Base-by-base conservation (phyloP, 1,139 yeast species). In the Scheffersomyces illinoinensis region DNA sequence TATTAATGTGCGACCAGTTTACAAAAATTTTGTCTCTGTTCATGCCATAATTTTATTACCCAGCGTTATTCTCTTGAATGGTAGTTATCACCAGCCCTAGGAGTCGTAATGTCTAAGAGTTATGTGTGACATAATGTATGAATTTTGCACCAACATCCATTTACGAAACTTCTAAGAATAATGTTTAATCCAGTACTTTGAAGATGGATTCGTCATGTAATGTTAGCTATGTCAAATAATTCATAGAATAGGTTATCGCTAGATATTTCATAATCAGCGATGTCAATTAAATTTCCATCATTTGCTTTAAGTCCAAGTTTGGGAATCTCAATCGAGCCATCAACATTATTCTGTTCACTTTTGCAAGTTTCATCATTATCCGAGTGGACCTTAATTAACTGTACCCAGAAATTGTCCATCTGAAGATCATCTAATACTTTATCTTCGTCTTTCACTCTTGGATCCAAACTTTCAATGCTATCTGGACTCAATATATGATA, bases 341-440 rank as follows among this genome's bases (percentile, higher is more conserved):
- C 43, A 33, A 33, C 17, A 33, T 14, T 33, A 14, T 33, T 33
- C 17, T 33, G 43, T 12, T 33, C 43, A 33, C 10, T 33, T 12
- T 33, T 33, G 17, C 43, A 33, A 10, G 43, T 2, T 8, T 33
- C 43, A 14, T 33, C 43, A 33, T 33, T 33, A 12, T 33, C 43
- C 14, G 43, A 33, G 43, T 33, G 43, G 17, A 33, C 43, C 17
- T 33, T 33, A 14, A 33, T 33, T 10, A 59, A 19, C 53, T 60
- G 66, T 21, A 63, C 53, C 66, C 66, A 64, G 50, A 64, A 64
- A 20, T 57, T 59, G 47, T 61, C 62, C 3, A 62, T 19, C 47
- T 62, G 64, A 4, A 81, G 67, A 1, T 72, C 71, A 5, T 71
- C 63, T 1, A 73, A 56, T 4, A 66, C 56, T 2, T 60, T 63